Evolutionary conservation across 1,139 yeast genomes (phyloP).

Genomic region (Kurtzmaniella natalensis): DNA sequence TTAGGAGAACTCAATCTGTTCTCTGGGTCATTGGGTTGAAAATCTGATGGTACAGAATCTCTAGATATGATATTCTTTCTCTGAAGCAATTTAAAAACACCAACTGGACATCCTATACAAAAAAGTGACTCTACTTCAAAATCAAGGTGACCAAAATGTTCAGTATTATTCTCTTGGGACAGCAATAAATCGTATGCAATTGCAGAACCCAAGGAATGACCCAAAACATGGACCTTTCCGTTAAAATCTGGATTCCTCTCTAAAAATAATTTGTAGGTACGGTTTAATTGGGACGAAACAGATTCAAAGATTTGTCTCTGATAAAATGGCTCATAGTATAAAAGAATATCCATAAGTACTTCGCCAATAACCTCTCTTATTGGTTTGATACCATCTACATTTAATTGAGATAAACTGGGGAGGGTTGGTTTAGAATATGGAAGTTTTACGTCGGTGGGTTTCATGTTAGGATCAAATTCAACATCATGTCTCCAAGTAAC

Average conservation of each 20-base stretch:
- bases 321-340: conserved; percentile 78
- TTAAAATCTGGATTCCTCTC: conserved; percentile 68
- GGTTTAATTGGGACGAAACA: conserved; percentile 68
- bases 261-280: conserved; percentile 56
- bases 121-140: conserved; percentile 76
- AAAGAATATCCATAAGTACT: conserved; percentile 77
- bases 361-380: conserved; percentile 78
- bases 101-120: conserved; percentile 86
- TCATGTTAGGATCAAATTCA: conserved; percentile 49
- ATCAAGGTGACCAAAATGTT: not conserved
- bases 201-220: conserved; percentile 90
- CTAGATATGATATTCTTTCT: conserved; percentile 50
- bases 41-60: conserved; percentile 14
- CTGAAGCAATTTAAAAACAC: conserved; percentile 72
- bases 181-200: conserved; percentile 76
- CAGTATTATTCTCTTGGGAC: conserved; percentile 41
- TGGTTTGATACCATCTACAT: conserved; percentile 77
- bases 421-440: conserved; percentile 20
- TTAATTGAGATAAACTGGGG: conserved; percentile 69
- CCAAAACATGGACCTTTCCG: conserved; percentile 78
- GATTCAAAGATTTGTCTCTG: conserved; percentile 57
- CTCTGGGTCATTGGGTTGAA: conserved; percentile 14
- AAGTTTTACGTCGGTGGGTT: conserved; percentile 26
- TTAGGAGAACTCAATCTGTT: conserved; percentile 37
- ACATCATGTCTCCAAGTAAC: conserved; percentile 74